A percentile compares a stretch with the other conserved stretches of the same genome.
Evolutionary conservation across 176 grass and related monocot genomes (phyloP).

Genomic region (Paspalum notatum): DNA sequence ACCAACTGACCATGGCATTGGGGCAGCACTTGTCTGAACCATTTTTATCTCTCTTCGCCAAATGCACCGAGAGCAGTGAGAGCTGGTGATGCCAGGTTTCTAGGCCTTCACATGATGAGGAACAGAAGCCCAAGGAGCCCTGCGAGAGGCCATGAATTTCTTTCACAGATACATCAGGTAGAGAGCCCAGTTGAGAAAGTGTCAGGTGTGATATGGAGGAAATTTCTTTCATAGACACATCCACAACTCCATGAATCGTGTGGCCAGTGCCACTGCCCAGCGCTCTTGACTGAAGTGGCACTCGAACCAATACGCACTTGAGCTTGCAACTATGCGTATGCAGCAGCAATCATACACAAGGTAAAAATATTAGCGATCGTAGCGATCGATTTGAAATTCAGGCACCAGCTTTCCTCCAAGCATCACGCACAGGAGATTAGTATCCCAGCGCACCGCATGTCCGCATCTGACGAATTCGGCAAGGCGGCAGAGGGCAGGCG

Average conservation of each 20-base stretch:
- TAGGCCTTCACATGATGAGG: not conserved
- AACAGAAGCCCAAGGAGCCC: too few relatives aligned
- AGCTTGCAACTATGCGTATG: conserved; percentile 5
- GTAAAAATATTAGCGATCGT: not conserved
- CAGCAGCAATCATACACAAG: not conserved
- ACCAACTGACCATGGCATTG: too few relatives aligned
- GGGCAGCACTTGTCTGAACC: too few relatives aligned
- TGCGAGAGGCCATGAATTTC: too few relatives aligned
- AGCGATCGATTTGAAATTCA: not conserved
- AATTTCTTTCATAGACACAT: not conserved
- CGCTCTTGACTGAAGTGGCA: not conserved
- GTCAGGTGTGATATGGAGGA: not conserved
- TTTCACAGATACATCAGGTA: not conserved
- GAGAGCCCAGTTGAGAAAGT: too few relatives aligned
- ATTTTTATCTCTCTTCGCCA: too few relatives aligned
- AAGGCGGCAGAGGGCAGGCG: not conserved
- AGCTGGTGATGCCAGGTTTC: too few relatives aligned
- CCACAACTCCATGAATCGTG: not conserved
- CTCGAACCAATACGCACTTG: not conserved
- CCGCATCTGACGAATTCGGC: not conserved
- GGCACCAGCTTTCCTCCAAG: not conserved
- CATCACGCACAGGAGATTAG: not conserved
- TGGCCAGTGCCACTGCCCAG: not conserved
- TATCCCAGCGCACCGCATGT: not conserved
- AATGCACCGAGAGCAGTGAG: too few relatives aligned